phyloP scores from a whole-genome alignment of 1,284 basidiomycete species.

The Spongispora temasekensis region DNA sequence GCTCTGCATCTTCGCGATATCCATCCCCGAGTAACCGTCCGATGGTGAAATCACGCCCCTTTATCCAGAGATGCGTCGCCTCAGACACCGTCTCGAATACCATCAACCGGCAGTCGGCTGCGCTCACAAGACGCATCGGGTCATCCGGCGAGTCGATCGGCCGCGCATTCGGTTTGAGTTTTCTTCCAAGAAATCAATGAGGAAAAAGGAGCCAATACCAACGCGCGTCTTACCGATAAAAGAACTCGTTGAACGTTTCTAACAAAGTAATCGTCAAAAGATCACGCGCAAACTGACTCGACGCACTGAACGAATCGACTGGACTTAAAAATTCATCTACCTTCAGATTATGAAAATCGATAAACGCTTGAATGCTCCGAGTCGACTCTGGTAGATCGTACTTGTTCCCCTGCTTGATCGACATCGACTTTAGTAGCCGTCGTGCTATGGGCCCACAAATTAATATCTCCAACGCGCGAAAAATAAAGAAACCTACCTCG shows the following conservation, averaged over 20 bases:
- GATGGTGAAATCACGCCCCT: conserved; percentile 91
- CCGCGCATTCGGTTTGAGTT: conserved; percentile 82
- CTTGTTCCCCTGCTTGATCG: conserved; percentile 93
- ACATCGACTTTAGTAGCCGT: conserved; percentile 83
- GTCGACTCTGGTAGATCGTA: conserved; percentile 87
- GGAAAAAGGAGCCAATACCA: not conserved
- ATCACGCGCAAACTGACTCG: not conserved
- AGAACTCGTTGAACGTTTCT: conserved; percentile 91
- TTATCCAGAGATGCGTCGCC: conserved; percentile 95
- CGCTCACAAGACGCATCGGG: conserved; percentile 77
- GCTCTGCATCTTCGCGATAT: conserved; percentile 67
- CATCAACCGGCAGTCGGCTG: conserved; percentile 95
- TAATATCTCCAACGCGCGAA: too few species aligned
- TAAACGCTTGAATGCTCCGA: conserved; percentile 84
- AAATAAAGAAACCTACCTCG: too few species aligned
- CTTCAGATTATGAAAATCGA: conserved; percentile 88
- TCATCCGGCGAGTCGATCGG: conserved; percentile 77
- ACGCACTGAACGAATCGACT: conserved; percentile 78
- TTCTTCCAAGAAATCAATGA: conserved; percentile 55
- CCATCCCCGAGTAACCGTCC: conserved; percentile 77
- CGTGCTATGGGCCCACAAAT: conserved; percentile 50
- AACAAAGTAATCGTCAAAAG: conserved; percentile 6
- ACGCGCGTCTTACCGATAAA: conserved; percentile 58
- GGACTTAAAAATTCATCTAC: conserved; percentile 84
- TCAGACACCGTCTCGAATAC: conserved; percentile 84